These are phyloP conservation scores for Eucalyptus albens DNA, from an alignment of 345 rosid species.

Conservation along the genomic window DNA sequence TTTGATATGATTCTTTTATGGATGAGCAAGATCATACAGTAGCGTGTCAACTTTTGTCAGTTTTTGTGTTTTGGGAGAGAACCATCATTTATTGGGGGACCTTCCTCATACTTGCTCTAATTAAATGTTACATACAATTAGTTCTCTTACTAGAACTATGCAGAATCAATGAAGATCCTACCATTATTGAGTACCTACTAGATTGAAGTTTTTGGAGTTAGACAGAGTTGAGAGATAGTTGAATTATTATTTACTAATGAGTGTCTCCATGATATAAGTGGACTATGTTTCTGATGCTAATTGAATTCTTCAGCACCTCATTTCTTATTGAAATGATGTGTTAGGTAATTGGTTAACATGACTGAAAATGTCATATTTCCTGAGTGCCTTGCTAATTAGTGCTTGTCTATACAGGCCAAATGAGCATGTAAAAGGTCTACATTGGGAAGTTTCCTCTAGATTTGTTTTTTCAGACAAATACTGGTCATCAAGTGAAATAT, in stretches of 20 bases:
- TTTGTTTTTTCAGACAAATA: not conserved
- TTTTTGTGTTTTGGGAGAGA: not conserved
- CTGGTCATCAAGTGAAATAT: not conserved
- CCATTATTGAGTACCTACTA: not conserved
- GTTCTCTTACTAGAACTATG: not conserved
- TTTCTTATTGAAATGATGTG: not conserved
- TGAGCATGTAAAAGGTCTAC: not conserved
- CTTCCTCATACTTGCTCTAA: not conserved
- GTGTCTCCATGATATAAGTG: not conserved
- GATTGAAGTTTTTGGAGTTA: not conserved
- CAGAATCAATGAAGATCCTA: not conserved
- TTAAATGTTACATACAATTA: not conserved
- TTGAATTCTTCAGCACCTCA: not conserved
- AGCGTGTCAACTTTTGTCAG: not conserved
- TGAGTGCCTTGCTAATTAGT: not conserved
- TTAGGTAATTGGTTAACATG: not conserved
- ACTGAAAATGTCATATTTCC: not conserved
- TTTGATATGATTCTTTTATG: not conserved
- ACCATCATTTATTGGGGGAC: not conserved
- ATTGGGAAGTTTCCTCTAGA: not conserved
- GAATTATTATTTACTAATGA: not conserved
- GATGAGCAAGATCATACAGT: not conserved
- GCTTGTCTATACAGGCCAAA: too few relatives aligned
- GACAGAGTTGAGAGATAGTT: not conserved
- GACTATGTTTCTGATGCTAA: not conserved